Evolutionary conservation across 2,329 filamentous ascomycete species (phyloP).

Genomic region (Ambrosiella xylebori): DNA sequence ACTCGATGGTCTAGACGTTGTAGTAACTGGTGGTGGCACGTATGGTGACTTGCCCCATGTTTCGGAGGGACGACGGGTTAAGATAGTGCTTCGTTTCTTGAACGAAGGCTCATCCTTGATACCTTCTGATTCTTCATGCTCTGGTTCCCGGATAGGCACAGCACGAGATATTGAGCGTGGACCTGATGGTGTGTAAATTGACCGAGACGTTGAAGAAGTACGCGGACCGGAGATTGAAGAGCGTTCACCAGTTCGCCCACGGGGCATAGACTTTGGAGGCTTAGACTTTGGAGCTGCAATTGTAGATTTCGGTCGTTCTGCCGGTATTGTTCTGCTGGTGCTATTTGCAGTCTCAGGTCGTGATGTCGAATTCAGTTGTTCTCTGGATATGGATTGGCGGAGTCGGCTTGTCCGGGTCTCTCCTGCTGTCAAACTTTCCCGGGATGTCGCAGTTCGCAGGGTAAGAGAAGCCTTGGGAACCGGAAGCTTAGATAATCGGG

Average conservation of each 20-base stretch:
- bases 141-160: slow-evolving; percentile 3
- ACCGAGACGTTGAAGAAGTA: not conserved
- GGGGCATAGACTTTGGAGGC: slow-evolving; percentile 6
- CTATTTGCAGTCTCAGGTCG: not conserved
- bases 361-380: slow-evolving; percentile 6
- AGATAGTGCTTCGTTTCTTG: slow-evolving; percentile 14
- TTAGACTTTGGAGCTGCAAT: slow-evolving; percentile 2
- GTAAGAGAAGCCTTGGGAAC: slow-evolving; percentile 6
- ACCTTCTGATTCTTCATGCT: not conserved
- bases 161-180: not conserved
- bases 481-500: slow-evolving; percentile 13
- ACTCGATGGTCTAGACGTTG: slow-evolving; percentile 5
- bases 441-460: slow-evolving; percentile 6
- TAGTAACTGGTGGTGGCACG: slow-evolving; percentile 6
- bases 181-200: slow-evolving; percentile 1
- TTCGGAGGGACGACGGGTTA: slow-evolving; percentile 20
- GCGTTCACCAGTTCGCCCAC: slow-evolving; percentile 6
- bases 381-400: slow-evolving; percentile 11
- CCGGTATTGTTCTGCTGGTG: not conserved
- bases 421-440: slow-evolving; percentile 8
- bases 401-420: slow-evolving; percentile 11
- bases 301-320: slow-evolving; percentile 5
- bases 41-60: slow-evolving; percentile 10
- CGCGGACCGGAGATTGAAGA: not conserved
- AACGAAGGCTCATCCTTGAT: slow-evolving; percentile 2